These are phyloP conservation scores for Penicillium arizonense DNA, from an alignment of 495 filamentous ascomycete genomes.

Conservation along the genomic window DNA sequence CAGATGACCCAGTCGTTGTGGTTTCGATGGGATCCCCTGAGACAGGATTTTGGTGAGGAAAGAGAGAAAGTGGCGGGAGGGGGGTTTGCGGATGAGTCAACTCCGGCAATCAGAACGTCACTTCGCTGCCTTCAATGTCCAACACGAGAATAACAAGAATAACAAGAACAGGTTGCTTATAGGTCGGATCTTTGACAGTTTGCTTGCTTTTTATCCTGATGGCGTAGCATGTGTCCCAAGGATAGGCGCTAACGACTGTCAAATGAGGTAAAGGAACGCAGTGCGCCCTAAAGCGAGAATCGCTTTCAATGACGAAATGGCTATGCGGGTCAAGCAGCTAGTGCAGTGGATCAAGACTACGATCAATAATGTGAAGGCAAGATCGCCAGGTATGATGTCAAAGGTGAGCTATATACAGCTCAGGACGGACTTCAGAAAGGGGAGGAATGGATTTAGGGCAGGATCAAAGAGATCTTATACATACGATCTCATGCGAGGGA, in stretches of 20 bases:
- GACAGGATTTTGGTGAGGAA: neutral
- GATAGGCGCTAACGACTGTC: neutral
- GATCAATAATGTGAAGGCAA: neutral
- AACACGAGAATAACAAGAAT: no score
- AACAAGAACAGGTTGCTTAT: neutral
- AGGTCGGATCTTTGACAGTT: neutral
- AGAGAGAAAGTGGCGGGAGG: constrained; percentile 3
- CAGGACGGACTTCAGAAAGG: neutral
- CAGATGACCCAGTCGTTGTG: no score
- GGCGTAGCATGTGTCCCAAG: neutral
- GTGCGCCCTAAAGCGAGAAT: neutral
- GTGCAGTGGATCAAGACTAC: neutral
- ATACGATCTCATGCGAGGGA: neutral
- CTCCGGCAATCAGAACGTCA: constrained; percentile 13
- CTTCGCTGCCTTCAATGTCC: neutral
- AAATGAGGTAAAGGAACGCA: neutral
- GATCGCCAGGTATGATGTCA: constrained; percentile 8
- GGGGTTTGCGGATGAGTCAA: constrained; percentile 26
- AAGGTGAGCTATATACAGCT: neutral
- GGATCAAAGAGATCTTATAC: neutral
- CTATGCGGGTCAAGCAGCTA: neutral
- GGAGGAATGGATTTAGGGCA: neutral
- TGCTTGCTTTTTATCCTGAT: neutral
- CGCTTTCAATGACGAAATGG: constrained; percentile 1
- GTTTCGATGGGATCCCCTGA: no score